phyloP scores from a whole-genome alignment of 1,284 basidiomycete species.

The Boletus mariae region DNA sequence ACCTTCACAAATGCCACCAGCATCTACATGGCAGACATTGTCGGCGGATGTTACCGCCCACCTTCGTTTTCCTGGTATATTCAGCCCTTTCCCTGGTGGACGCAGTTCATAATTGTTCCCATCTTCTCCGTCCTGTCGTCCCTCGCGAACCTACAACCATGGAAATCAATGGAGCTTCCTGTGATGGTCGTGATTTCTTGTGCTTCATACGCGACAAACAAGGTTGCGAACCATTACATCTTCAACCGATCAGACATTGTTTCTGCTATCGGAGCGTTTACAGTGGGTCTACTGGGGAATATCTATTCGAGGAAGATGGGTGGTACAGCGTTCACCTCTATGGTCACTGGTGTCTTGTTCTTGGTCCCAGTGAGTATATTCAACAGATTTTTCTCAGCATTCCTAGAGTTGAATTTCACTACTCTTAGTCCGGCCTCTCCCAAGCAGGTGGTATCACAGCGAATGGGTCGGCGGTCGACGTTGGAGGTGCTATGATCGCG shows the following conservation, averaged over 20 bases:
- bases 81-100: slow-evolving; percentile 74
- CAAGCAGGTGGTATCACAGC: slow-evolving; percentile 79
- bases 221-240: slow-evolving; percentile 78
- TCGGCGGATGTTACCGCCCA: slow-evolving; percentile 69
- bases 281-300: slow-evolving; percentile 79
- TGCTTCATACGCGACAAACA: slow-evolving; percentile 73
- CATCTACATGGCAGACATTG: slow-evolving; percentile 43
- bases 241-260: slow-evolving; percentile 84
- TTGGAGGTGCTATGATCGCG: slow-evolving; percentile 80
- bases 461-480: slow-evolving; percentile 68
- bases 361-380: slow-evolving; percentile 66
- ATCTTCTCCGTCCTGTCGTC: slow-evolving; percentile 74
- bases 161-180: slow-evolving; percentile 64
- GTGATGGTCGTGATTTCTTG: slow-evolving; percentile 88
- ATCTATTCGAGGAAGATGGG: slow-evolving; percentile 81
- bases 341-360: slow-evolving; percentile 85
- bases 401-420: slow-evolving; percentile 8
- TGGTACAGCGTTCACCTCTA: slow-evolving; percentile 87
- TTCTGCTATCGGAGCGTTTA: slow-evolving; percentile 83
- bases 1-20: slow-evolving; percentile 61
- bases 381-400: neutral
- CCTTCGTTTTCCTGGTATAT: slow-evolving; percentile 70
- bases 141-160: slow-evolving; percentile 74
- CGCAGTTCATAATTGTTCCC: slow-evolving; percentile 77
- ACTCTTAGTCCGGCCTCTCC: slow-evolving; percentile 72